Evolutionary conservation across 2,329 filamentous ascomycete species (phyloP), one percentile per base, ranked within the genome.

Genomic region (Orbilia oligospora): DNA sequence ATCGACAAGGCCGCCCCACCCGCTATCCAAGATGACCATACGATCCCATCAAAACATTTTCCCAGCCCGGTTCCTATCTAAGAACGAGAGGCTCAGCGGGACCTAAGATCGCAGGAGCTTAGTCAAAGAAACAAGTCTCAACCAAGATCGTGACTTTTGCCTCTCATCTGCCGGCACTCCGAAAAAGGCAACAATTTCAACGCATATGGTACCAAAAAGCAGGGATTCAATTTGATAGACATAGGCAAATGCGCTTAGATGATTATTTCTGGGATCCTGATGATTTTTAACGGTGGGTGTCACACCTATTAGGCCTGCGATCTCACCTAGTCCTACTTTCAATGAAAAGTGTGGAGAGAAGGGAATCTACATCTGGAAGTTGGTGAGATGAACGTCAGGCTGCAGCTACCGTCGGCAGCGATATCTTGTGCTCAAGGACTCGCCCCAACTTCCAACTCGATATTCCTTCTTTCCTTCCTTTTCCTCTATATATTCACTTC

Each of bases 111-210:
- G 16, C 16, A 51, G 5, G 33, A 61, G 55, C 55, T 44, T 41
- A 16, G 33, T 44, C 55, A 44, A 61, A 24, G 1, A 18, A 61
- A 41, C 56, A 44, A 61, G 56, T 36, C 56, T 61, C 20, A 18
- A 41, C 16, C 20, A 24, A 61, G 56, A 61, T n/a, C 36, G 33
- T 6, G 18, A 3, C 22, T 36, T 56, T 41, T 53, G 12, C 20
- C 18, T 49, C 10, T 6, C 8, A 73, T 73, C 70, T 73, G 49
- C 70, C 63, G 70, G 70, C 41, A 61, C 33, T 41, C 41, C 58
- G 27, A 61, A 67, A 67, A 58, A 20, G 63, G 70, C 30, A 73
- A 73, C 70, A 73, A 27, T 46, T 30, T 61, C 70, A 73, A 73
- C 70, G 64, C 70, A 73, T 67, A 61, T 20, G n/a, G 14, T 6